Evolutionary conservation across 2,329 filamentous ascomycete species (phyloP).

Genomic region (Neurospora sp.): DNA sequence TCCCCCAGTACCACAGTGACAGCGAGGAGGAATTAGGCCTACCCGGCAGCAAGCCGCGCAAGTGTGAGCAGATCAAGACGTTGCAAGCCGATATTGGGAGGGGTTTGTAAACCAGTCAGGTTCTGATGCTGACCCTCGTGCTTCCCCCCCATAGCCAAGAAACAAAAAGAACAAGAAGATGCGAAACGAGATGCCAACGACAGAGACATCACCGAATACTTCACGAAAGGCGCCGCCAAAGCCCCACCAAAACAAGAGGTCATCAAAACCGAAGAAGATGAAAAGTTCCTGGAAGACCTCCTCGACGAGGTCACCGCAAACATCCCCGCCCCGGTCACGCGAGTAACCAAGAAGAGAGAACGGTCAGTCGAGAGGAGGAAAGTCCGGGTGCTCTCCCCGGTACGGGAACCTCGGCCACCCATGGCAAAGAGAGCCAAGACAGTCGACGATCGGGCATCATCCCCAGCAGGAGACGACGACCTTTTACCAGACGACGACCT

Average conservation of each 20-base stretch:
- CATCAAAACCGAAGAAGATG: slow-evolving; percentile 74
- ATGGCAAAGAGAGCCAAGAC: slow-evolving; percentile 47
- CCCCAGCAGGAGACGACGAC: slow-evolving; percentile 43
- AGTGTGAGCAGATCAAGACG: slow-evolving; percentile 31
- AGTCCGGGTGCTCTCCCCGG: slow-evolving; percentile 70
- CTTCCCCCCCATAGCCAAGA: slow-evolving; percentile 50
- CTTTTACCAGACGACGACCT: slow-evolving; percentile 36
- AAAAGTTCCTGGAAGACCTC: slow-evolving; percentile 74
- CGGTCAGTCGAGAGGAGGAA: slow-evolving; percentile 70
- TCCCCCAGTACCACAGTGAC: slow-evolving; percentile 58
- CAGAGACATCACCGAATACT: slow-evolving; percentile 89
- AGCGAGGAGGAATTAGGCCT: slow-evolving; percentile 55
- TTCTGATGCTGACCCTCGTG: not conserved
- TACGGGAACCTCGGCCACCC: slow-evolving; percentile 42
- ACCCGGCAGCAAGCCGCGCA: slow-evolving; percentile 38
- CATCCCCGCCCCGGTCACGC: slow-evolving; percentile 42
- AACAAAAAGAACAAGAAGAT: slow-evolving; percentile 78
- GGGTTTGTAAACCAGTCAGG: not conserved
- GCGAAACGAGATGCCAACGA: slow-evolving; percentile 79
- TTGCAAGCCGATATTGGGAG: not conserved
- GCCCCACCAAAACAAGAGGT: slow-evolving; percentile 70
- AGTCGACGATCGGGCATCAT: slow-evolving; percentile 37
- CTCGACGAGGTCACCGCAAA: slow-evolving; percentile 84
- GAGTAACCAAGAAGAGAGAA: slow-evolving; percentile 51
- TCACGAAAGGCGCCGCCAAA: slow-evolving; percentile 63